phyloP scores from a whole-genome alignment of 106 monocot species.

The Allium fistulosum region DNA sequence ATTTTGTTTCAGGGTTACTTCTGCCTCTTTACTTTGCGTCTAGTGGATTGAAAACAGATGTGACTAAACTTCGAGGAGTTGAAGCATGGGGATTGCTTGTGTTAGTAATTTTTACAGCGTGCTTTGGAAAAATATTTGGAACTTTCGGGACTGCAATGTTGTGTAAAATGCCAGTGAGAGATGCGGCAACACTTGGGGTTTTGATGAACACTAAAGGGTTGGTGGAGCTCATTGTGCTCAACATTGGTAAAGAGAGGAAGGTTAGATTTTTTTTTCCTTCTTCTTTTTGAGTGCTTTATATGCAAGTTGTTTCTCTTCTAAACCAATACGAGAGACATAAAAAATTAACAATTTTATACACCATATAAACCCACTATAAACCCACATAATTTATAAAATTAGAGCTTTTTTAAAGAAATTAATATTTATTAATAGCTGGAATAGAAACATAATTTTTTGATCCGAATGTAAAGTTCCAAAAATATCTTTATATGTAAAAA shows the following conservation, averaged over 20 bases:
- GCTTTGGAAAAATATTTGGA: constrained; percentile 43
- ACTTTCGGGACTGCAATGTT: constrained; percentile 38
- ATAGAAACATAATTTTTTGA: no score
- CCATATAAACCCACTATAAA: no score
- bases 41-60: constrained; percentile 68
- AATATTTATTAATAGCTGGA: no score
- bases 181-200: constrained; percentile 49
- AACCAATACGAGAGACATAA: no score
- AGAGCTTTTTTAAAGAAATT: no score
- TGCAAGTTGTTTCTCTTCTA: not conserved
- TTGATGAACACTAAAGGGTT: constrained; percentile 93
- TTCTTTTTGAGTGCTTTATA: no score
- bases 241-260: constrained; percentile 72
- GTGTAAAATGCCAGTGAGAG: constrained; percentile 35
- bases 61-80: constrained; percentile 35
- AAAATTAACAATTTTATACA: no score
- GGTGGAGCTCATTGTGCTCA: constrained; percentile 79
- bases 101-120: constrained; percentile 45
- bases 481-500: no score
- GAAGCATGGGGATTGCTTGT: constrained; percentile 48
- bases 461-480: no score
- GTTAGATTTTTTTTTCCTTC: constrained; percentile 4
- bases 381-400: no score
- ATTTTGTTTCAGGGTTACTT: constrained; percentile 67
- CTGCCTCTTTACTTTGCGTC: constrained; percentile 86